These are phyloP conservation scores for Arthrobotrys sinensis DNA, from an alignment of 2,329 filamentous ascomycete species.

Conservation along the genomic window DNA sequence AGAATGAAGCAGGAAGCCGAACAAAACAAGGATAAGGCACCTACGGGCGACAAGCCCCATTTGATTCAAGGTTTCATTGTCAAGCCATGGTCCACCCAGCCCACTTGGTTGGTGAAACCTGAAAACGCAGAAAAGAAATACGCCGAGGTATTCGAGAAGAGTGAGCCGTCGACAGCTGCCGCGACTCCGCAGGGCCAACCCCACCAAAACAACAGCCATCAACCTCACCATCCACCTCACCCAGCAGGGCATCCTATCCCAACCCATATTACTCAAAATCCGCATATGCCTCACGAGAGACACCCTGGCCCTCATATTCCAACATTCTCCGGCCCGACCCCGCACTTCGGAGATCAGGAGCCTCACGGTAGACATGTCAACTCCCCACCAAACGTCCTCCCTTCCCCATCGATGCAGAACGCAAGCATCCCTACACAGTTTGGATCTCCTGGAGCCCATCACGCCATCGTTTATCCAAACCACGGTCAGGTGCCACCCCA, in stretches of 20 bases:
- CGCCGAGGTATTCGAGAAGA: conserved; percentile 81
- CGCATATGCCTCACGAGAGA: conserved; percentile 83
- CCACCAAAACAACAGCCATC: conserved; percentile 80
- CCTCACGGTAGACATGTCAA: conserved; percentile 42
- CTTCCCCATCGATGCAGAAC: conserved; percentile 64
- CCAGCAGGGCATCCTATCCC: conserved; percentile 73
- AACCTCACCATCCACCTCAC: conserved; percentile 79
- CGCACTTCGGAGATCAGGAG: conserved; percentile 82
- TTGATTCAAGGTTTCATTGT: conserved; percentile 74
- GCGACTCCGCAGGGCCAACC: conserved; percentile 80
- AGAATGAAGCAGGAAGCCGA: conserved; percentile 73
- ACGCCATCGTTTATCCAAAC: conserved; percentile 63
- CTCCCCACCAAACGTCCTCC: conserved; percentile 61
- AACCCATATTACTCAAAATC: conserved; percentile 78
- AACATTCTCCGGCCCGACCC: conserved; percentile 71
- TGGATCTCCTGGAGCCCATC: conserved; percentile 62
- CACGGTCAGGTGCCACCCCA: conserved; percentile 64
- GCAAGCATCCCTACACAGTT: conserved; percentile 64
- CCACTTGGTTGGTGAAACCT: conserved; percentile 83
- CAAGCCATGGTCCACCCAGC: conserved; percentile 76
- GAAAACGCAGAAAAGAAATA: conserved; percentile 84
- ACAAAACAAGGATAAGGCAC: conserved; percentile 73
- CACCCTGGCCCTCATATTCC: conserved; percentile 69
- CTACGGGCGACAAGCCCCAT: conserved; percentile 82
- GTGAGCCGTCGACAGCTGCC: conserved; percentile 73